These are phyloP conservation scores for Catenaria anguillulae DNA, from an alignment of 371 early-diverging fungal genomes.

Conservation along the genomic window DNA sequence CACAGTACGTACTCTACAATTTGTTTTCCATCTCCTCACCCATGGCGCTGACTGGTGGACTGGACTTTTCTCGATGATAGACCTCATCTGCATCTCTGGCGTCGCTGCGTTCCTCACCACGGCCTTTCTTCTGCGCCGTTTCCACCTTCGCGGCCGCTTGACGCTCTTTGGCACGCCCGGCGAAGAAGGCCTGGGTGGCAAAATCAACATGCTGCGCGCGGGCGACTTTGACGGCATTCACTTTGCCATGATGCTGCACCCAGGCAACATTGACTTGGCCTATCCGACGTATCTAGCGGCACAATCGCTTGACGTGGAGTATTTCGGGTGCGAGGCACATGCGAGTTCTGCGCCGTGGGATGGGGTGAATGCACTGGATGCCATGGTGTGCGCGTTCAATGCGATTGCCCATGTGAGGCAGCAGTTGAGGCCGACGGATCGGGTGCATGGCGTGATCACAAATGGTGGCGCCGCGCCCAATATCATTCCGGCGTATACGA, in stretches of 20 bases:
- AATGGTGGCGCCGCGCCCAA: constrained; percentile 48
- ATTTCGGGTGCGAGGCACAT: constrained; percentile 45
- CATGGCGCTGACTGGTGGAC: no score
- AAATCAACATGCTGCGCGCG: constrained; percentile 42
- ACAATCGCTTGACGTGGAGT: constrained; percentile 32
- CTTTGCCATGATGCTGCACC: constrained; percentile 57
- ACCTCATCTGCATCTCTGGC: constrained; percentile 52
- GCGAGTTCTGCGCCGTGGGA: constrained; percentile 54
- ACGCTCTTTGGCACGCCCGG: constrained; percentile 65
- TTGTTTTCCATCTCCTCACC: no score
- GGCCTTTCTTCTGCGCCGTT: not conserved
- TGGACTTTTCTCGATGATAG: no score
- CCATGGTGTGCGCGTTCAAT: constrained; percentile 39
- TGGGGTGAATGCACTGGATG: constrained; percentile 61
- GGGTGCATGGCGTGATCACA: constrained; percentile 57
- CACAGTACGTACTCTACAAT: no score
- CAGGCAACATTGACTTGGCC: constrained; percentile 26
- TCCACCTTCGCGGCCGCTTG: constrained; percentile 37
- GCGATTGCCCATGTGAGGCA: constrained; percentile 50
- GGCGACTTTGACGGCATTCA: constrained; percentile 22
- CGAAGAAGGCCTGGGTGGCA: constrained; percentile 48
- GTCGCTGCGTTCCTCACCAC: constrained; percentile 37
- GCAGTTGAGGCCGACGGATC: constrained; percentile 39
- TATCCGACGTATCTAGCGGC: constrained; percentile 12
- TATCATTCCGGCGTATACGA: constrained; percentile 44